Base-by-base conservation (phyloP, 352 stramenopile species). In the Globisporangium okanoganense region DNA sequence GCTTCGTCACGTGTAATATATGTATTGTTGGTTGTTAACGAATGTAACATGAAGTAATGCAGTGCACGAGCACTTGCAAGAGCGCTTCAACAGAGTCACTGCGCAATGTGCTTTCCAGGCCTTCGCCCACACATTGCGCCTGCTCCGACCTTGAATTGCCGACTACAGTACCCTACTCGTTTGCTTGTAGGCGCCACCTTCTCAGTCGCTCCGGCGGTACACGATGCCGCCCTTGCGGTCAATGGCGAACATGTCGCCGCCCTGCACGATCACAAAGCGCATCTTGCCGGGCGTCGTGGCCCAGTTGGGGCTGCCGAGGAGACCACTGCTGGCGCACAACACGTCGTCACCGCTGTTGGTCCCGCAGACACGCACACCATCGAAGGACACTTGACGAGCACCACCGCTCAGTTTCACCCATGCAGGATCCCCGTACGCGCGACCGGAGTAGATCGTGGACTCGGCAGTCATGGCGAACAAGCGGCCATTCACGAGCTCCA, bases 341-440 rank as follows among this genome's bases (percentile, higher is more conserved):
- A 51, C 55, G 9, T 70, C 50, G 31, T 64, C 25, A 7, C 9
- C 35, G 31, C 6, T 33, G 51, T 55, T 65, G 18, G 53, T 61
- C 12, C 66, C 66, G 44, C 66, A 73, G 29, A 62, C 13, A 8
- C 47, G 43, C 40, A 48, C 56, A 16, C 66, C 66, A 12, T 73
- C 63, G 38, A 53, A 70, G 35, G 41, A 66, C 36, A 70, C 12
- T 5, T 70, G 58, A 1, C 41, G 29, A 20, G 70, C 18, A 4
- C 20, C 16, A 7, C 49, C 56, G 35, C 43, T 22, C 4, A 68
- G 10, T 24, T 59, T 36, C 29, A 41, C 20, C 66, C 66, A 73
- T 24, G 33, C 16, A 2, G 61, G 29, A 5, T 58, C 52, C 14
- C 50, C 29, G 31, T 40, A 24, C 18, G 63, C 41, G 25, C 49